Base-by-base conservation (phyloP, 73 alveolate species). In the Loxodes magnus region DNA sequence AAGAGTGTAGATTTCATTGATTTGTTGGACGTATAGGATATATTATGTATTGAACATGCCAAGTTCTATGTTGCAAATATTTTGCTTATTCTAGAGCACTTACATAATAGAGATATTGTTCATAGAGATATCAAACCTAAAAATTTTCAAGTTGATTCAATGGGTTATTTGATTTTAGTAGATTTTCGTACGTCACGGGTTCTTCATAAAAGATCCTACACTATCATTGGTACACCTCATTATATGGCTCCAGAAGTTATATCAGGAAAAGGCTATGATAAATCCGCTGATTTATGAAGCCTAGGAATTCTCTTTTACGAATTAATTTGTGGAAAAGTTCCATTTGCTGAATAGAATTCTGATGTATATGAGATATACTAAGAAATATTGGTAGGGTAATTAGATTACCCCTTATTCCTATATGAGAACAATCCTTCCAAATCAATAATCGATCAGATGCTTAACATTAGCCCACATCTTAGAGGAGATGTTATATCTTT, bases 291-390 rank as follows among this genome's bases (percentile, higher is more conserved):
- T 74, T 51, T 73, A 17, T 78, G 92, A 87, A 64, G 84, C 9
- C 62, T 78, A 4, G 92, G 88, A 5, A 53, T 78, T 25, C 63
- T 82, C 37, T 54, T 78, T 48, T 78, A 66, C 51, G 92, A 78
- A 51, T 78, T 78, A 38, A 58, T 78, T 64, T 78, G 92, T 67
- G 92, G 92, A 10, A 61, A 66, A 33, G 83, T 78, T 10, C 92
- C 92, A 0, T 78, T 63, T 49, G 92, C 83, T 17, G 92, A 78
- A 66, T 83, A 78, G 10, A 71, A 57, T 15, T 76, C 72, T 25
- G 92, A 78, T 42, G 88, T 87, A 30, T 66, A 73, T 57, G 92
- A 64, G 29, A 69, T 78, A 46, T 78, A 78, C 74, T 74, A 67
- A 66, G 85, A 77, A 16, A 76, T 78, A 4, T 27, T 41, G 5